A percentile compares a stretch with the other conserved stretches of the same genome.
phyloP scores from a whole-genome alignment of 495 filamentous ascomycete species.

The Tuber umbilicatum region DNA sequence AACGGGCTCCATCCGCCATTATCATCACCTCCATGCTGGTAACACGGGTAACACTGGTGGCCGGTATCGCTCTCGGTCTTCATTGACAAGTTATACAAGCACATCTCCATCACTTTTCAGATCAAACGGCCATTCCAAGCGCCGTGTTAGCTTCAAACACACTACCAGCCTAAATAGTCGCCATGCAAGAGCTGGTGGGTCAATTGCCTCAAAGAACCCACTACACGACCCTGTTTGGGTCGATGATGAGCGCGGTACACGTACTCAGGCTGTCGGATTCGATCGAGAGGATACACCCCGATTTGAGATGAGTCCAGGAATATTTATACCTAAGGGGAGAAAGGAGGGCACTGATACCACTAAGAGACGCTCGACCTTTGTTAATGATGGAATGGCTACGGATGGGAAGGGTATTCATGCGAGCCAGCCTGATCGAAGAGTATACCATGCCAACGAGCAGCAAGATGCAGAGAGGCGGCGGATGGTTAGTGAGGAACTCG shows the following conservation, averaged over 20 bases:
- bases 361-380: conserved; percentile 17
- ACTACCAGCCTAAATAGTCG: conserved; percentile 43
- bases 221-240: conserved; percentile 9
- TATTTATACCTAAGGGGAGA: conserved; percentile 15
- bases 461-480: conserved; percentile 31
- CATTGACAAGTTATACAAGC: conserved; percentile 58
- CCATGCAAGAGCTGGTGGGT: conserved; percentile 5
- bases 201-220: conserved; percentile 12
- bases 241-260: conserved; percentile 5
- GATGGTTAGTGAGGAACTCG: conserved; percentile 29
- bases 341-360: conserved; percentile 12
- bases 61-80: conserved; percentile 61
- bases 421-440: conserved; percentile 7
- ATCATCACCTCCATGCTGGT: conserved; percentile 31
- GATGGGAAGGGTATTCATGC: not conserved
- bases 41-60: conserved; percentile 51
- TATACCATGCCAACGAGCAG: conserved; percentile 12
- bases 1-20: conserved; percentile 42
- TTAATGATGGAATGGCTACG: conserved; percentile 10
- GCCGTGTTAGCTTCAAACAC: conserved; percentile 75
- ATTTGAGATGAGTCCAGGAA: conserved; percentile 9
- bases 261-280: conserved; percentile 3
- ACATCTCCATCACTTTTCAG: conserved; percentile 42
- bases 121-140: conserved; percentile 59
- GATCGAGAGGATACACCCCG: conserved; percentile 23